Percentiles rank a stretch among this genome's conserved stretches.
phyloP scores from a whole-genome alignment of 1,284 basidiomycete species.

The Ganoderma boninense region DNA sequence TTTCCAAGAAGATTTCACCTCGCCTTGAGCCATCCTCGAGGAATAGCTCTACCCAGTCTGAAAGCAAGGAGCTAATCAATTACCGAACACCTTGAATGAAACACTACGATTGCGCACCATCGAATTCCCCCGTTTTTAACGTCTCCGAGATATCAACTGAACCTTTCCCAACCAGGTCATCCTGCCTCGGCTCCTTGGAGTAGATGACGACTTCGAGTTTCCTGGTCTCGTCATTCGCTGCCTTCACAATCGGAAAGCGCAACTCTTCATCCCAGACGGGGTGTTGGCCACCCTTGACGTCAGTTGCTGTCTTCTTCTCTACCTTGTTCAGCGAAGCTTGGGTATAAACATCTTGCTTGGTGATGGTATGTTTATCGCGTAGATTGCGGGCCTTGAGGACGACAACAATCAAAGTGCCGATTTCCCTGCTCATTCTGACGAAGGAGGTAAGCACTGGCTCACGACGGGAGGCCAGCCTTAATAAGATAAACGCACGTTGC shows the following conservation, averaged over 20 bases:
- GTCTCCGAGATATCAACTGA: slow-evolving; percentile 72
- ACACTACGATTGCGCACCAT: slow-evolving; percentile 56
- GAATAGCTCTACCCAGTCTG: slow-evolving; percentile 75
- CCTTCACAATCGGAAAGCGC: slow-evolving; percentile 64
- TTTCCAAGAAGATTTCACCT: slow-evolving; percentile 80
- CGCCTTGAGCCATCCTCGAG: slow-evolving; percentile 58
- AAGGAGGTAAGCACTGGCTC: neutral
- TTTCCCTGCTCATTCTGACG: slow-evolving; percentile 38
- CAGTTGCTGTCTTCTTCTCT: slow-evolving; percentile 65
- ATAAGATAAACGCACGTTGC: neutral
- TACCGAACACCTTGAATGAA: neutral
- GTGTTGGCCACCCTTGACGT: slow-evolving; percentile 79
- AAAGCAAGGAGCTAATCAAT: neutral
- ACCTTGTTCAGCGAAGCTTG: slow-evolving; percentile 54
- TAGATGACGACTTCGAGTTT: slow-evolving; percentile 71
- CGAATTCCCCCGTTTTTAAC: slow-evolving; percentile 76
- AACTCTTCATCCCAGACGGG: slow-evolving; percentile 82
- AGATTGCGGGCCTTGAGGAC: slow-evolving; percentile 79
- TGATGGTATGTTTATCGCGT: slow-evolving; percentile 75
- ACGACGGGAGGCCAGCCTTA: neutral
- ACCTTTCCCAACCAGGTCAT: slow-evolving; percentile 70
- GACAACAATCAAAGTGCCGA: slow-evolving; percentile 78
- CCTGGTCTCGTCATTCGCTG: slow-evolving; percentile 54
- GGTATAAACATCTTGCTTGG: slow-evolving; percentile 79
- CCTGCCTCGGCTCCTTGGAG: slow-evolving; percentile 65